Evolutionary conservation across 805 yeast genomes (phyloP), one percentile per base, ranked within the genome.

Genomic region (Candida railenensis): DNA sequence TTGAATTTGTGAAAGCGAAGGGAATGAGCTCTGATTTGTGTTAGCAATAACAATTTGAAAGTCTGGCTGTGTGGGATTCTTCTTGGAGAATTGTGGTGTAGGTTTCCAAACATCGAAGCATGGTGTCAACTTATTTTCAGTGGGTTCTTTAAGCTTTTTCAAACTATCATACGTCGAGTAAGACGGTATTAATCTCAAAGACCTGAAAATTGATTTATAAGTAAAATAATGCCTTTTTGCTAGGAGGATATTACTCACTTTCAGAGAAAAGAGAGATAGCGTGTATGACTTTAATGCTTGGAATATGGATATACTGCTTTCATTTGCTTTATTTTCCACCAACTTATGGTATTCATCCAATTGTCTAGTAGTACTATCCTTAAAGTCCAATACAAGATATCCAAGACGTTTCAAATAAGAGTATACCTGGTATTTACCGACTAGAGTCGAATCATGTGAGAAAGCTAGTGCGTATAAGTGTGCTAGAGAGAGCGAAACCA

Each of bases 31-130:
- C 2, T 63, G 60, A 9, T 67, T 68, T 3, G 78, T 73, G 48
- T 81, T 77, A 14, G 81, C 73, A 0, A 89, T 80, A 2, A 79
- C 73, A 1, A 92, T 65, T 54, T 84, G 89, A 59, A 79, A 91
- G 61, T 91, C 91, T 1, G 97, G 96, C 2, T 57, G 40, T 0
- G 85, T 82, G 0, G 96, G 95, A 19, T 59, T 55, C 30, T 80
- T 82, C 54, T 89, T 89, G 48, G 82, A 83, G 67, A 87, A 91
- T 2, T 70, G 65, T 0, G 87, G 75, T 2, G 75, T 69, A 1
- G 98, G 97, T 60, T 87, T 89, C 96, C 97, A 91, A 2, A 88
- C 87, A 55, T 85, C 74, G 55, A 73, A 90, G 0, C 78, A 69
- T 2, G 85, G 65, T 4, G 22, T n/a, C 14, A 36, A 3, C 5